Base-by-base conservation (phyloP, 345 rosid genomes). In the Gynandropsis gynandra region DNA sequence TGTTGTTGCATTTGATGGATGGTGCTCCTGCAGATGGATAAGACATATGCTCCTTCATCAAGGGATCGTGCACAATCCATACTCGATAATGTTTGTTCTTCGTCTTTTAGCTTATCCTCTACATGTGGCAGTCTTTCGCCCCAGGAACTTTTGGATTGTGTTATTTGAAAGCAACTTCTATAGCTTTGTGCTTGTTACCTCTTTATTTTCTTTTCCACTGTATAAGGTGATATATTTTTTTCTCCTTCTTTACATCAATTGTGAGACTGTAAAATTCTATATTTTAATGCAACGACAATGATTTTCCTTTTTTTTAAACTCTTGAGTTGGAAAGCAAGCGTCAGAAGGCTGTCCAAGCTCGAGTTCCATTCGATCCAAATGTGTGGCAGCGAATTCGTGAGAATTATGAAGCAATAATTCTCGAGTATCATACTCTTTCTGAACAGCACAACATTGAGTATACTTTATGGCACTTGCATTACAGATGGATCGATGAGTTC, bases 321-420 rank as follows among this genome's bases (percentile, higher is more conserved):
- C 51, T 64, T 72, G 97, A 77, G 76, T 59, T 92, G 64, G 98
- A 87, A 58, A 80, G 50, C 58, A 85, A 80, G 76, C 82, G 86
- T 20, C 67, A 77, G 58, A 78, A 62, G 72, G 78, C 97, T 31
- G 80, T 84, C 34, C 79, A 85, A 74, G 85, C 86, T 54, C 78
- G 97, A n/a, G 42, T 74, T 63, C 97, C 86, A 9, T 75, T 77
- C 13, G 97, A 87, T 57, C 95, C 90, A 4, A 82, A 75, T 80
- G 58, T 85, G 32, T 82, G 95, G 95, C 97, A 79, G 52, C 98
- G 81, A 57, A n/a, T n/a, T n/a, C n/a, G n/a, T n/a, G n/a, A n/a
- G n/a, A n/a, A n/a, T n/a, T n/a, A n/a, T n/a, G n/a, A 92, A 74
- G 81, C 89, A 5, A 87, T 92, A 69, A 68, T 92, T 70, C 90